A percentile compares a stretch with the other conserved stretches of the same genome.
phyloP scores from a whole-genome alignment of 2,329 filamentous ascomycete genomes.

The Colletotrichum somersetense region DNA sequence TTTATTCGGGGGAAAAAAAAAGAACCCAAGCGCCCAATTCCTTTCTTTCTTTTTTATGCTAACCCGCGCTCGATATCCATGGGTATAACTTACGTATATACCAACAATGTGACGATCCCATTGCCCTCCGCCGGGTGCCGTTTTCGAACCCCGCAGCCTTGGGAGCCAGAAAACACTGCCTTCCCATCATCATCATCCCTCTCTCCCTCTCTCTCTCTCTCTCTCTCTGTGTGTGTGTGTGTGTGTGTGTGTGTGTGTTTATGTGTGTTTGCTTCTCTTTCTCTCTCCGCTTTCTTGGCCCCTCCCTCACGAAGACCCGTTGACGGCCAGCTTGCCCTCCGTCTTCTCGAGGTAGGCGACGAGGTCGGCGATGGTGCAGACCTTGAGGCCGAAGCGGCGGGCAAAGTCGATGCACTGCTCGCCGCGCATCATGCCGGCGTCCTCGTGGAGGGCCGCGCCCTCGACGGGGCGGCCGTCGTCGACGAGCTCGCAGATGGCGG shows the following conservation, averaged over 20 bases:
- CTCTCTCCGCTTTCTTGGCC: not conserved
- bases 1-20: not conserved
- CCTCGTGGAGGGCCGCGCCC: constrained; percentile 74
- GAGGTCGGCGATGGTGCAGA: constrained; percentile 95
- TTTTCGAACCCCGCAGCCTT: not conserved
- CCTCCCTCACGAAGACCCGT: constrained; percentile 50
- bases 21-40: not conserved
- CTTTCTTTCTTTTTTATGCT: not conserved
- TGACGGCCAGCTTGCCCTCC: constrained; percentile 70
- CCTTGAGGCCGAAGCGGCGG: constrained; percentile 87
- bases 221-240: not conserved
- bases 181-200: not conserved
- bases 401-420: constrained; percentile 92
- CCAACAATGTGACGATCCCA: not conserved
- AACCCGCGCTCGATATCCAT: constrained; percentile 3
- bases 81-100: not conserved
- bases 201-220: too few species aligned
- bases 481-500: constrained; percentile 92
- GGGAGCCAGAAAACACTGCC: not conserved
- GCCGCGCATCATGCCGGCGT: constrained; percentile 90
- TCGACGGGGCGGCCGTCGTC: constrained; percentile 82
- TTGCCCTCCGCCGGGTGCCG: not conserved
- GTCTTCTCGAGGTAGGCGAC: constrained; percentile 82
- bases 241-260: too few species aligned
- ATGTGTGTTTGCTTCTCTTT: too few species aligned